Conservation (phyloP, 306 rosid species). For the Medicago lupulina region DNA sequence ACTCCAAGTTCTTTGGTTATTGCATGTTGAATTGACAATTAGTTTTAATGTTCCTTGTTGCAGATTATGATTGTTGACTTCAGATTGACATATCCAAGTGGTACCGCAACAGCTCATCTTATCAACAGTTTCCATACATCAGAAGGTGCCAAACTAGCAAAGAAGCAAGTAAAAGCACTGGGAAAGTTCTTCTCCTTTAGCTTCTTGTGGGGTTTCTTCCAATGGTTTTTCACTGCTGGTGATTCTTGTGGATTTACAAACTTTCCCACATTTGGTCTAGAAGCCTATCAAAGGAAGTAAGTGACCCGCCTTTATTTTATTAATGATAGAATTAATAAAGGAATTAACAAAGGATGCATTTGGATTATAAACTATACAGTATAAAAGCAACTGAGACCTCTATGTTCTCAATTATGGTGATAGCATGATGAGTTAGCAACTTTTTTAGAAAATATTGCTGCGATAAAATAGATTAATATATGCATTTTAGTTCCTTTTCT, state of each 20-base stretch:
- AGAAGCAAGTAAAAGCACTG: conserved; percentile 55
- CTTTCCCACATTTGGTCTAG: conserved; percentile 63
- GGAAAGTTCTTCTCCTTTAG: conserved; percentile 61
- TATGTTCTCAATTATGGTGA: too few relatives aligned
- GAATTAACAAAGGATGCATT: too few relatives aligned
- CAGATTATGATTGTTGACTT: conserved; percentile 64
- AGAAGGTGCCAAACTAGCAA: conserved; percentile 61
- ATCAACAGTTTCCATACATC: conserved; percentile 63
- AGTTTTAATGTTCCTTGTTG: conserved; percentile 22
- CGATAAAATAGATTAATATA: too few relatives aligned
- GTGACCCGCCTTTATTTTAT: conserved; percentile 3
- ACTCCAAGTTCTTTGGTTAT: not conserved
- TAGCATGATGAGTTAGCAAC: too few relatives aligned
- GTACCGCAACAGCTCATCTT: conserved; percentile 67
- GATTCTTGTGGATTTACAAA: conserved; percentile 55
- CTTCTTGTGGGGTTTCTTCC: conserved; percentile 60
- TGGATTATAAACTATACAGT: too few relatives aligned
- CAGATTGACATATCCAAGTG: conserved; percentile 61
- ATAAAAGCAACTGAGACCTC: too few relatives aligned
- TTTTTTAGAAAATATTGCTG: too few relatives aligned
- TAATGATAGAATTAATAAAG: too few relatives aligned
- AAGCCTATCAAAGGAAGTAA: conserved; percentile 49
- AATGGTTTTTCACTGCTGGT: conserved; percentile 62
- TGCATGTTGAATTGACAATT: conserved; percentile 24
- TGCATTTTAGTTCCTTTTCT: not conserved